These are phyloP conservation scores for Rhizoctonia solani DNA, from an alignment of 1,284 basidiomycete genomes.

Conservation along the genomic window DNA sequence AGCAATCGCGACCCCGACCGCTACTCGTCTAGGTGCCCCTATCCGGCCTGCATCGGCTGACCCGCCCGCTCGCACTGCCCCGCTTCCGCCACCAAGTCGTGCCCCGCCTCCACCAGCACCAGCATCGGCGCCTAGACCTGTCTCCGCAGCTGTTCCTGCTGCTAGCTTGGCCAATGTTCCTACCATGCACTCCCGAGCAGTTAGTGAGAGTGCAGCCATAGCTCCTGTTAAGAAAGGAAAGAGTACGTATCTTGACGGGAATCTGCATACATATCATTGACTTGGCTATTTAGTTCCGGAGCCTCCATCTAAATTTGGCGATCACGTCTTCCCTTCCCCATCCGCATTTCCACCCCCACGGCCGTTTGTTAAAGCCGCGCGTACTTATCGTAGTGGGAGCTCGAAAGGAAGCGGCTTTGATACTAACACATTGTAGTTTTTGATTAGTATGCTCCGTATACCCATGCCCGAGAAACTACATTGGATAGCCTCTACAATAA, in stretches of 20 bases:
- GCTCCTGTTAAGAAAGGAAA: constrained; percentile 25
- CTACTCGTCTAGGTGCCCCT: constrained; percentile 19
- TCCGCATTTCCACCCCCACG: constrained; percentile 77
- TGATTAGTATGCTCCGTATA: neutral
- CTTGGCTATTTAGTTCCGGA: constrained; percentile 61
- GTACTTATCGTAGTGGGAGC: constrained; percentile 65
- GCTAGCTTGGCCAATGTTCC: constrained; percentile 48
- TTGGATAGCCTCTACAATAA: no score
- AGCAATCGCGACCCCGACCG: constrained; percentile 1
- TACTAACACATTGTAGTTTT: constrained; percentile 22
- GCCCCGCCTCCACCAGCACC: constrained; percentile 42
- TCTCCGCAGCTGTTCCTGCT: constrained; percentile 43
- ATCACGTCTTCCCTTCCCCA: constrained; percentile 66
- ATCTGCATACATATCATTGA: constrained; percentile 18
- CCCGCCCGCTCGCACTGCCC: constrained; percentile 41
- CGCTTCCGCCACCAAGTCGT: constrained; percentile 47
- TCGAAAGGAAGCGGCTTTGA: constrained; percentile 70
- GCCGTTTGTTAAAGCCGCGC: constrained; percentile 55
- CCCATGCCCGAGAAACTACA: neutral
- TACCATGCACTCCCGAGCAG: constrained; percentile 9
- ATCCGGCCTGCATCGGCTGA: constrained; percentile 28
- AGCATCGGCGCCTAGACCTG: no score
- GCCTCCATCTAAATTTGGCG: constrained; percentile 69
- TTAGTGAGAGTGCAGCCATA: constrained; percentile 31
- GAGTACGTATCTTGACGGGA: constrained; percentile 8